These are phyloP conservation scores for Ramaria rubella DNA, from an alignment of 768 basidiomycete genomes.

Conservation along the genomic window DNA sequence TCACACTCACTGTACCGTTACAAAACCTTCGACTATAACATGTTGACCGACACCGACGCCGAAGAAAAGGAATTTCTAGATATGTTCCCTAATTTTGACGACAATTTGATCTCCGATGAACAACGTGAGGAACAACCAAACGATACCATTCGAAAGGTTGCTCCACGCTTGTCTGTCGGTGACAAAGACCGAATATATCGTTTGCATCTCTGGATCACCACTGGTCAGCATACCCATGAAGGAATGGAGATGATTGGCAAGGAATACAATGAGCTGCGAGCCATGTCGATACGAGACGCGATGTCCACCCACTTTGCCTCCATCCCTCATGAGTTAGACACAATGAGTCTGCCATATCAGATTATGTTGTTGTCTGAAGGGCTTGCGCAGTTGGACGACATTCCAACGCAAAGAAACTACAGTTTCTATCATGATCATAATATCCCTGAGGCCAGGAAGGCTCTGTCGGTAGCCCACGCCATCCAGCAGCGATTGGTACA, in stretches of 20 bases:
- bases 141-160: not conserved
- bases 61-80: slow-evolving; percentile 80
- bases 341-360: slow-evolving; percentile 44
- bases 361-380: slow-evolving; percentile 35
- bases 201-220: not conserved
- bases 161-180: not conserved
- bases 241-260: not conserved
- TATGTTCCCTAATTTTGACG: slow-evolving; percentile 82
- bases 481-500: slow-evolving; percentile 47
- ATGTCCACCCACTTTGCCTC: slow-evolving; percentile 27
- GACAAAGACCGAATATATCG: not conserved
- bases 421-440: slow-evolving; percentile 85
- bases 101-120: slow-evolving; percentile 23
- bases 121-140: not conserved
- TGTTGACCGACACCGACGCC: slow-evolving; percentile 59
- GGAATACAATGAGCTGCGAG: slow-evolving; percentile 28
- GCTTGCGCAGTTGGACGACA: slow-evolving; percentile 12
- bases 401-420: slow-evolving; percentile 27
- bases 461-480: slow-evolving; percentile 40
- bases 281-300: slow-evolving; percentile 25
- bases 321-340: slow-evolving; percentile 37
- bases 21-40: slow-evolving; percentile 45
- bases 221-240: not conserved
- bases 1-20: slow-evolving; percentile 73
- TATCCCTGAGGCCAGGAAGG: slow-evolving; percentile 60